Evolutionary conservation across 2,329 filamentous ascomycete genomes (phyloP).

Genomic region (Trichophyton mentagrophytes): DNA sequence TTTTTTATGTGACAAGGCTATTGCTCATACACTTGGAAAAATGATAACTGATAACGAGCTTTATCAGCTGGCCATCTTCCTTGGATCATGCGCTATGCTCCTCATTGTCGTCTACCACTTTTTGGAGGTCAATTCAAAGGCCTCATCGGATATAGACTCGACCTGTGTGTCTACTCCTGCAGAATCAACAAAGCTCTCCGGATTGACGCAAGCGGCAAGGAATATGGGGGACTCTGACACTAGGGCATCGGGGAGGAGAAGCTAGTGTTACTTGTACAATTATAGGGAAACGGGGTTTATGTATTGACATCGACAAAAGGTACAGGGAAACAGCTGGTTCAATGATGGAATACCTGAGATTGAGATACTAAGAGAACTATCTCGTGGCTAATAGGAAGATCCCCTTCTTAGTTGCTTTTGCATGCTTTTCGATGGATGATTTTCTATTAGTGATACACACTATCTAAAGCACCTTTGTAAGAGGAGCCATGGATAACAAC

Average conservation of each 20-base stretch:
- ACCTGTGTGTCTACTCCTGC: neutral
- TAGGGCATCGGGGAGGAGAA: neutral
- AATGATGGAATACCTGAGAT: no score
- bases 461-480: neutral
- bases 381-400: no score
- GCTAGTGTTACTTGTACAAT: neutral
- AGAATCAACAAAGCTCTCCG: neutral
- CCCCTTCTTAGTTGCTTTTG: no score
- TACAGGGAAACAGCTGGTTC: no score
- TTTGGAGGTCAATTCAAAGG: slow-evolving; percentile 79
- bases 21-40: slow-evolving; percentile 14
- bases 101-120: slow-evolving; percentile 94
- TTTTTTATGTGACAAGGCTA: no score
- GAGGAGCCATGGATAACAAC: neutral
- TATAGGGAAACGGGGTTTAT: neutral
- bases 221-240: neutral
- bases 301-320: neutral
- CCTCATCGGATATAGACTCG: slow-evolving; percentile 25
- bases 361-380: no score
- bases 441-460: neutral
- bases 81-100: slow-evolving; percentile 79
- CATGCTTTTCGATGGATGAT: neutral
- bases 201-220: neutral
- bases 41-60: slow-evolving; percentile 95
- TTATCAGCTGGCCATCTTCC: slow-evolving; percentile 83